phyloP scores from a whole-genome alignment of 78 protist species.

The Pelomyxa schiedti region DNA sequence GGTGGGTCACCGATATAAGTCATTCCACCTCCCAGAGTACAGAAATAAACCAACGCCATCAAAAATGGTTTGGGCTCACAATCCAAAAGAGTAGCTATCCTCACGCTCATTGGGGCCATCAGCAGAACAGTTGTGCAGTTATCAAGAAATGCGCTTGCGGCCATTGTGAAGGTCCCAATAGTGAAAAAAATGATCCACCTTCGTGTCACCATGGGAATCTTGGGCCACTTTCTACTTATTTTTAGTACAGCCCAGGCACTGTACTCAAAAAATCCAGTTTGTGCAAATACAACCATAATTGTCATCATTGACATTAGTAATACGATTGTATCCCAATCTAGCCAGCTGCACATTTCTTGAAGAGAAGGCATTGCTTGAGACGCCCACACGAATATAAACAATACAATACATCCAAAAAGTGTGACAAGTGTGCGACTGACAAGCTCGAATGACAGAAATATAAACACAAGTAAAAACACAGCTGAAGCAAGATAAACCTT shows the following conservation, averaged over 20 bases:
- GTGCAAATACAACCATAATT: slow-evolving; percentile 13
- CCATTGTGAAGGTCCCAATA: slow-evolving; percentile 12
- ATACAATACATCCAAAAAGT: no score
- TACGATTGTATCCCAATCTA: slow-evolving; percentile 31
- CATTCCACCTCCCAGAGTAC: slow-evolving; percentile 65
- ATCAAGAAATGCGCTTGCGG: slow-evolving; percentile 55
- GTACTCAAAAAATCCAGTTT: slow-evolving; percentile 59
- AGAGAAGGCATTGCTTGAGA: no score
- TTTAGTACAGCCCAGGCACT: not conserved
- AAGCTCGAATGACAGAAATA: no score
- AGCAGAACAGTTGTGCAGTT: slow-evolving; percentile 61
- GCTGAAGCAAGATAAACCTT: no score
- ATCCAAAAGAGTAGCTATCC: slow-evolving; percentile 13
- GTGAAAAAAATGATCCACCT: slow-evolving; percentile 1
- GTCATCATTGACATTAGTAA: slow-evolving; percentile 60
- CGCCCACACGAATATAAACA: no score
- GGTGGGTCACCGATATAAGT: slow-evolving; percentile 73
- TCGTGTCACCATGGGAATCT: not conserved
- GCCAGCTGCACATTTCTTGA: no score
- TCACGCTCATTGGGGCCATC: slow-evolving; percentile 33
- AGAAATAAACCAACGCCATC: slow-evolving; percentile 23
- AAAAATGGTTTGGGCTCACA: slow-evolving; percentile 30
- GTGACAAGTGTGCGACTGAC: no score
- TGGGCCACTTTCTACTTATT: not conserved
- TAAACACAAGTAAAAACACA: no score